Base-by-base conservation (phyloP, 352 stramenopile genomes). In the Phytophthora nicotianae region DNA sequence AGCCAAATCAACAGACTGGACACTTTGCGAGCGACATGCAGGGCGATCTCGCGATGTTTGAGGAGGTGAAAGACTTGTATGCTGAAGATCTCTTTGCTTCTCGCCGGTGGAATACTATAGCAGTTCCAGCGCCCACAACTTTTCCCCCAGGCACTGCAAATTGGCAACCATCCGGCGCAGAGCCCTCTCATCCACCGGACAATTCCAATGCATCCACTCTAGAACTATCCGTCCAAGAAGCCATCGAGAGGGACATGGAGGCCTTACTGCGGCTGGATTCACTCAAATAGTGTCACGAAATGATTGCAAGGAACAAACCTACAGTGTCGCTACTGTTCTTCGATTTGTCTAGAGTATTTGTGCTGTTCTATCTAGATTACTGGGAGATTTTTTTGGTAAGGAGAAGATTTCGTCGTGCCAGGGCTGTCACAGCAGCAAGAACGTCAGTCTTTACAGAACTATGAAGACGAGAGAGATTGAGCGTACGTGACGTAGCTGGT, bases 21-120 rank as follows among this genome's bases (percentile, higher is more conserved):
- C 24, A 46, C 11, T 72, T 60, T 45, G 10, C 46, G 9, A 55
- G 53, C 11, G 50, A 54, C 21, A 45, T 55, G 6, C 45, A 66
- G 23, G 65, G 69, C 13, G 77, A 79, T 27, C 58, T 83, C n/a
- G 74, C 68, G 6, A 49, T 81, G 3, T 83, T 86, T 40, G 65
- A 86, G 21, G 60, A 74, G 9, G 66, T 78, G 21, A 78, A 78
- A 32, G 66, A 78, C 11, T 41, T 78, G 35, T 78, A 75, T 37
- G 65, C 70, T 19, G 66, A 71, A 52, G 68, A 83, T 37, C 38
- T 78, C 5, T 78, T 70, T 42, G 51, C 61, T 1, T 74, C 66
- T 8, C 61, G 51, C n/a, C 61, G 55, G 32, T 74, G 66, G 61
- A 49, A 26, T 32, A 21, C 33, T 33, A 9, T 19, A 21, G 10